phyloP scores from a whole-genome alignment of 73 alveolate genomes.

The Tetrahymena thermophila region DNA sequence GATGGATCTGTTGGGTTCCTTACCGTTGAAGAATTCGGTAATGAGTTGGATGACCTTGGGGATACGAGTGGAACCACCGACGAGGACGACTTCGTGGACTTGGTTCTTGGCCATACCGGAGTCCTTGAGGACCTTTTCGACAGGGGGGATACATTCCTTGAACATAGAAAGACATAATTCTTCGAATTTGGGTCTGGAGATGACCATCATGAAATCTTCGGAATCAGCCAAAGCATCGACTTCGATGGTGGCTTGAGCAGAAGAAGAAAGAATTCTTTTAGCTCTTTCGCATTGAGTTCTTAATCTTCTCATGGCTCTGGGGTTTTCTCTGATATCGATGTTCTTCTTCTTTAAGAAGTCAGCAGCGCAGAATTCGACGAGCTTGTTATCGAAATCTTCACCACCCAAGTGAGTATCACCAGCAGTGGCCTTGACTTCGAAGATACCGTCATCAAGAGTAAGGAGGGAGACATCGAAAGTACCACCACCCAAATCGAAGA shows the following conservation, averaged over 20 bases:
- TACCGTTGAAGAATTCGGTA: conserved; percentile 89
- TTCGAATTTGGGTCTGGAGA: conserved; percentile 90
- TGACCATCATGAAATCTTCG: conserved; percentile 70
- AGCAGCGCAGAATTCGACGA: conserved; percentile 59
- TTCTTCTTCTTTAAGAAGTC: conserved; percentile 55
- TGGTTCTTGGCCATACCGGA: conserved; percentile 56
- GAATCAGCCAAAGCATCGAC: conserved; percentile 86
- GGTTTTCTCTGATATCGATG: conserved; percentile 54
- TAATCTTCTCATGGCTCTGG: conserved; percentile 73
- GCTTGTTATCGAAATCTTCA: conserved; percentile 83
- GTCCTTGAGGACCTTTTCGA: conserved; percentile 66
- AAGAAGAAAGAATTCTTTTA: conserved; percentile 85
- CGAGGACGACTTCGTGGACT: conserved; percentile 68
- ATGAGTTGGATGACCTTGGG: conserved; percentile 90
- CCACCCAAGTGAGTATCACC: conserved; percentile 93
- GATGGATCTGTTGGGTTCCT: conserved; percentile 78
- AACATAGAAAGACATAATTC: conserved; percentile 71
- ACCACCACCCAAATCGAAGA: conserved; percentile 80
- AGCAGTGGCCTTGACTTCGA: conserved; percentile 74
- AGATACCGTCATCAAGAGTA: conserved; percentile 77
- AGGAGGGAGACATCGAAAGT: conserved; percentile 77
- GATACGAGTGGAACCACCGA: conserved; percentile 83
- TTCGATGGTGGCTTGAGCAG: conserved; percentile 74
- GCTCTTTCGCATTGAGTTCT: conserved; percentile 76
- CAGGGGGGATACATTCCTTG: conserved; percentile 66